Base-by-base conservation (phyloP, 2,329 filamentous ascomycete species). In the Hymenoscyphus repandus region DNA sequence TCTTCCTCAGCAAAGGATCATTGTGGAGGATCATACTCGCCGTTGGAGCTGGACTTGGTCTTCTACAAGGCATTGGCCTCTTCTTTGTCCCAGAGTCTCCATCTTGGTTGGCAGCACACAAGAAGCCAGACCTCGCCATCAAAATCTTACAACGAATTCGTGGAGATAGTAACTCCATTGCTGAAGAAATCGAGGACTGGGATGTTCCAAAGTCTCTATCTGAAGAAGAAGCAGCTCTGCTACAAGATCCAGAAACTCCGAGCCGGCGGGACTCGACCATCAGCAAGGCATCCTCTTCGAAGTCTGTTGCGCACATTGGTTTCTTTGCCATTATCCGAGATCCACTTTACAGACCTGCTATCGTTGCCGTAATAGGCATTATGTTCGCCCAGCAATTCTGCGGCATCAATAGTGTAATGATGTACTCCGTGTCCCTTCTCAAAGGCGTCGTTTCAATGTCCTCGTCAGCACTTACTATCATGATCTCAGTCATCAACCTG, bases 341-440 rank as follows among this genome's bases (percentile, higher is more conserved):
- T 59, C 77, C 83, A 0, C 72, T 80, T 7, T 87, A 88, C 62
- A 79, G 85, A 2, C 84, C 82, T 0, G 86, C 86, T 47, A 84
- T 95, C 48, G 76, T 93, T 53, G 90, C 91, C 4, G 88, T 95
- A 3, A 79, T 95, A 11, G 90, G 89, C 1, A 85, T 95, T 59
- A 96, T 97, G 91, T 77, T 91, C 52, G 86, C 88, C 1, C 93
- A 97, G 67, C 93, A 99, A 68, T 76, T 96, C 34, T 92, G 88
- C 52, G 92, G 90, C 42, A 92, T 97, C 72, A 97, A 99, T 77
- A 92, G 87, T 52, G 92, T 97, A 64, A 87, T 97, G 70, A 96
- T 99, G 91, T 99, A 99, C 70, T 95, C 91, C 2, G 93, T 97
- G 5, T 90, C 88, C 0, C 82, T 99, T 1, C 79, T 99, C 12